phyloP scores from a whole-genome alignment of 306 rosid species.

The Echinosophora koreensis region DNA sequence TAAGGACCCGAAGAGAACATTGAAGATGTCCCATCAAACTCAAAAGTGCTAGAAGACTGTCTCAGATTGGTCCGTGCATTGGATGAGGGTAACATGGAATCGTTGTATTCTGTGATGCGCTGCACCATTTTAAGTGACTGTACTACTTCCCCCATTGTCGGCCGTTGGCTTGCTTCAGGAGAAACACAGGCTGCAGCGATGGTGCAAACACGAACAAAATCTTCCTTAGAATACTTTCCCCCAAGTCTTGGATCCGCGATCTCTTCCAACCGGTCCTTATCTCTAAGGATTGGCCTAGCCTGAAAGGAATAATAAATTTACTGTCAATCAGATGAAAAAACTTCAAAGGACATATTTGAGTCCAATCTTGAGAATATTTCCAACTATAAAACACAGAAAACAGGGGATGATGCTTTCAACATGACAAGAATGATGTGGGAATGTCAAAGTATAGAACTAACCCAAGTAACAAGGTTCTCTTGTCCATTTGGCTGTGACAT shows the following conservation, averaged over 20 bases:
- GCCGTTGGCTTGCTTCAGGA: slow-evolving; percentile 96
- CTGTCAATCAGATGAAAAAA: slow-evolving; percentile 12
- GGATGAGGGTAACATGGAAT: slow-evolving; percentile 64
- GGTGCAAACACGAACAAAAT: slow-evolving; percentile 87
- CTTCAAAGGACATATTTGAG: slow-evolving; percentile 5
- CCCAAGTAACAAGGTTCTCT: slow-evolving; percentile 98
- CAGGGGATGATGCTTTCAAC: slow-evolving; percentile 29
- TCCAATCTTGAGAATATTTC: slow-evolving; percentile 26
- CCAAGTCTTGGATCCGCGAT: slow-evolving; percentile 86
- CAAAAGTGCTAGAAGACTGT: slow-evolving; percentile 87
- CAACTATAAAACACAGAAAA: slow-evolving; percentile 21
- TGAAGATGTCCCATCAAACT: slow-evolving; percentile 94
- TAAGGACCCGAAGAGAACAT: slow-evolving; percentile 95
- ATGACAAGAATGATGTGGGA: slow-evolving; percentile 27
- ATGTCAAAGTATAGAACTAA: slow-evolving; percentile 54
- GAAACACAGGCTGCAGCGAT: slow-evolving; percentile 98
- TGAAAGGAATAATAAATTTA: slow-evolving; percentile 57
- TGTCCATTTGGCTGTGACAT: slow-evolving; percentile 96
- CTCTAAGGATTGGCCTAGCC: slow-evolving; percentile 97
- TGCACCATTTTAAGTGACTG: slow-evolving; percentile 99
- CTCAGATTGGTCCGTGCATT: slow-evolving; percentile 71
- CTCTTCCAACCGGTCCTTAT: slow-evolving; percentile 88
- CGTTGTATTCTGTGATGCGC: slow-evolving; percentile 76
- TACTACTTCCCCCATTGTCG: slow-evolving; percentile 99
- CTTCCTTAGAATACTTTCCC: slow-evolving; percentile 90